These are phyloP conservation scores for Kodamaea leandrae DNA, from an alignment of 805 yeast genomes.

Conservation along the genomic window DNA sequence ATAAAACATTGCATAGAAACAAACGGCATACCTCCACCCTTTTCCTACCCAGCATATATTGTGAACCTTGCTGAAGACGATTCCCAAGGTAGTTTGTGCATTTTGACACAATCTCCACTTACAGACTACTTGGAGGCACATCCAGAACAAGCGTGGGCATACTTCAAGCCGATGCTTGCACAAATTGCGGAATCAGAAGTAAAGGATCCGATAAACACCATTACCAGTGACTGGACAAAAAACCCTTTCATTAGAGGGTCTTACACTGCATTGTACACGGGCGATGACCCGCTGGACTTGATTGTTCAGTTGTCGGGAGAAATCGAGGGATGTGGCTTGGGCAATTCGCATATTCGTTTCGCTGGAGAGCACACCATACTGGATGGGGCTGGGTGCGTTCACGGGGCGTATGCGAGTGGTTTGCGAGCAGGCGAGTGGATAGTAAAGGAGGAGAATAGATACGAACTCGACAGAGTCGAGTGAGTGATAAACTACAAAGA, in stretches of 20 bases:
- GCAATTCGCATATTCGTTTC: conserved; percentile 58
- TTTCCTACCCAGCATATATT: conserved; percentile 61
- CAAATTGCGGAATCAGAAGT: conserved; percentile 22
- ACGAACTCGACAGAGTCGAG: background rate
- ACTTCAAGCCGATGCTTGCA: conserved; percentile 52
- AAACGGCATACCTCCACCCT: conserved; percentile 46
- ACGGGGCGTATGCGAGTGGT: conserved; percentile 86
- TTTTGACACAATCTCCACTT: conserved; percentile 69
- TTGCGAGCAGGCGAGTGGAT: conserved; percentile 49
- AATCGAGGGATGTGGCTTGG: conserved; percentile 37
- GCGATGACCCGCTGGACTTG: conserved; percentile 65
- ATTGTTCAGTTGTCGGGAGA: conserved; percentile 57
- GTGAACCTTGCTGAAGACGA: conserved; percentile 47
- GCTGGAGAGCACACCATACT: conserved; percentile 89
- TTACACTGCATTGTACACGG: conserved; percentile 67
- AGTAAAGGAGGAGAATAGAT: background rate
- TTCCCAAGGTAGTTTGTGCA: conserved; percentile 47
- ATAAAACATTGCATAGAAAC: conserved; percentile 11
- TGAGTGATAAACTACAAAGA: too few relatives aligned
- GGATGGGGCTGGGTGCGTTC: conserved; percentile 90
- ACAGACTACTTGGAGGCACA: conserved; percentile 57
- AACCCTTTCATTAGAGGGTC: conserved; percentile 83
- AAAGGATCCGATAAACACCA: conserved; percentile 34
- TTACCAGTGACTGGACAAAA: conserved; percentile 67
- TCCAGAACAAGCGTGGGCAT: conserved; percentile 54